Evolutionary conservation across 108 stramenopile genomes (phyloP), one percentile per base, ranked within the genome.

Genomic region (Nitzschia sp.): DNA sequence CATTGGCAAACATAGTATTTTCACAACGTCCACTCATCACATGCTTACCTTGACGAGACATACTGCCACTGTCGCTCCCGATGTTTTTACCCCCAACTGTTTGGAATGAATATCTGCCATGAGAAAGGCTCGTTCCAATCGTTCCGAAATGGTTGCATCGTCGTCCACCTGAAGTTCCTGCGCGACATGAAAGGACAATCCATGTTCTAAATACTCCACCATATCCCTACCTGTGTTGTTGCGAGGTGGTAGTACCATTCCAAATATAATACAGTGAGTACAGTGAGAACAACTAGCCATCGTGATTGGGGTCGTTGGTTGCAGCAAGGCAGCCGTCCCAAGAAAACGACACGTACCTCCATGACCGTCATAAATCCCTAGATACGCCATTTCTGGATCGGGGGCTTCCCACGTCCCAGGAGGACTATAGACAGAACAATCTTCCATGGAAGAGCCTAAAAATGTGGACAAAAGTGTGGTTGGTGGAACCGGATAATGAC

Each of bases 341-440:
- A 48, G 5, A 48, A 17, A 17, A 17, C 14, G 26, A 1, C 1
- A 39, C 56, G 29, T 43, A 75, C 76, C 83, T 34, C 98, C 98
- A 69, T 98, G 98, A 21, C 98, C 98, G 70, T 98, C 98, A 69
- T 94, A 97, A 7, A 97, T 82, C 0, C 77, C 95, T 15, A 97
- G 63, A 65, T 87, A 95, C 5, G 87, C 81, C 44, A 82, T 71
- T 41, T 82, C 69, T 22, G 76, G 58, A 63, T 91, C 76, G 7
- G 91, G 78, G 7, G 67, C 65, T 10, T 69, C 57, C 90, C 87
- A 91, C 20, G 73, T 70, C 6, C 80, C 81, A 0, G 86, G 72
- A 37, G 69, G 43, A 42, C 80, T 72, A 44, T 92, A 67, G 0
- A 82, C 87, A 63, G 91, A 88, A 37, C 80, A 84, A 70, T 99